Evolutionary conservation across 2,329 filamentous ascomycete species (phyloP).

Genomic region (Rutstroemia sydowiana): DNA sequence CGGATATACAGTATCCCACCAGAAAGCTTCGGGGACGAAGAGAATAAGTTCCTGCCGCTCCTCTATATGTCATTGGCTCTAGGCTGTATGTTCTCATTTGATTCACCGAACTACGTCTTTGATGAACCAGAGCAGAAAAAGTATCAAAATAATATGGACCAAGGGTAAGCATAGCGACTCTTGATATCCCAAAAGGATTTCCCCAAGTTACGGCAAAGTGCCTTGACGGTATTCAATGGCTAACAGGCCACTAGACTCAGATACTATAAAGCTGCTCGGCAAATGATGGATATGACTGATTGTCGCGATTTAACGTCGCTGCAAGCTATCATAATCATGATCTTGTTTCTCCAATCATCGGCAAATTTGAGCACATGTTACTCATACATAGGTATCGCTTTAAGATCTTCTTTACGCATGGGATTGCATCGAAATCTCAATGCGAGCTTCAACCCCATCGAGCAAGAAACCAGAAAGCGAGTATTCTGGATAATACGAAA

Average conservation of each 20-base stretch:
- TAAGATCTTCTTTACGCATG: slow-evolving; percentile 68
- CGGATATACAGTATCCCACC: slow-evolving; percentile 65
- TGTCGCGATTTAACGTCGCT: slow-evolving; percentile 69
- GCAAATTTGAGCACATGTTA: slow-evolving; percentile 75
- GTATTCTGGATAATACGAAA: slow-evolving; percentile 63
- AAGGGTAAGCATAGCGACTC: slow-evolving; percentile 40
- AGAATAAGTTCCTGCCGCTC: slow-evolving; percentile 62
- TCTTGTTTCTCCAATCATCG: slow-evolving; percentile 72
- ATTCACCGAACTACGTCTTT: slow-evolving; percentile 36
- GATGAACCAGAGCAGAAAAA: slow-evolving; percentile 38
- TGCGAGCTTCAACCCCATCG: slow-evolving; percentile 53
- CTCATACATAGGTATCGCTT: slow-evolving; percentile 69
- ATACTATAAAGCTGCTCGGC: slow-evolving; percentile 63
- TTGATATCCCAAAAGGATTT: neutral
- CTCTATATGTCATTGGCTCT: slow-evolving; percentile 64
- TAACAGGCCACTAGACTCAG: slow-evolving; percentile 48
- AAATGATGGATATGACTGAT: slow-evolving; percentile 58
- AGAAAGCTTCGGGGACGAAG: slow-evolving; percentile 55
- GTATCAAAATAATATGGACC: slow-evolving; percentile 45
- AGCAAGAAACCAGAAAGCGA: slow-evolving; percentile 55
- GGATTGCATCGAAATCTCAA: slow-evolving; percentile 69
- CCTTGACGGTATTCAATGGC: neutral
- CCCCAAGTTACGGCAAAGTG: neutral
- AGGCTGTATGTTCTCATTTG: slow-evolving; percentile 64
- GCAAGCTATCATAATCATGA: slow-evolving; percentile 72